Base-by-base conservation (phyloP, 371 early-diverging fungal genomes). In the Mortierella sp. region DNA sequence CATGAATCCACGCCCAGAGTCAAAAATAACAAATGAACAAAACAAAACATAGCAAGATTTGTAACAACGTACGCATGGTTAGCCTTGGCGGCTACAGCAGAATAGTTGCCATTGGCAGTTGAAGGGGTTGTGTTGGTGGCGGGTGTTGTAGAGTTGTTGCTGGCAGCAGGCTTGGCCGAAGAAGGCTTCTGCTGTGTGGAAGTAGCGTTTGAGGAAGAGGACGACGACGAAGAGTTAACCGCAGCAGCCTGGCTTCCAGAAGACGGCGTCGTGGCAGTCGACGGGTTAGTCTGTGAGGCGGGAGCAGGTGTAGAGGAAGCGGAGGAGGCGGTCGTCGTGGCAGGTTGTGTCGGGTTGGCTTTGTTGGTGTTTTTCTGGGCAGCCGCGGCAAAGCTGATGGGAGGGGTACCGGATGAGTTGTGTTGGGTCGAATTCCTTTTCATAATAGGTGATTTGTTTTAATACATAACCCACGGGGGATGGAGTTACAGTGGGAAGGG, bases 371-470 rank as follows among this genome's bases (percentile, higher is more conserved):
- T 84, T 75, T 74, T 75, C 58, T 78, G 84, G 63, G 85, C 85
- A 79, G 81, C 84, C 55, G 81, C 81, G 81, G 85, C 85, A 76
- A 84, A 81, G 85, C 82, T 81, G 85, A 80, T 80, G 80, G 80
- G 84, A 77, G 74, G 73, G 57, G 81, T 81, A 79, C 81, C 80
- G 79, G 80, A 81, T 79, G 79, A 71, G 42, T 75, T 50, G 68
- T 72, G 75, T 79, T 79, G 77, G 68, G 80, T 70, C 63, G 82
- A 85, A 79, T 70, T 79, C 78, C 74, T 84, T 80, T 84, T 80
- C 84, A 84, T 84, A 84, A 84, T 84, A 78, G 80, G 75, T 84
- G 78, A 80, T 80, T 73, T 72, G 72, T 63, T 63, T 72, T 75
- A 78, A 72, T 72, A 73, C 80, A 80, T 79, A 84, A 83, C 80